A percentile compares a stretch with the other conserved stretches of the same genome.
Conservation (phyloP, 2,329 filamentous ascomycete species). For the Chaetomiaceae sp. region DNA sequence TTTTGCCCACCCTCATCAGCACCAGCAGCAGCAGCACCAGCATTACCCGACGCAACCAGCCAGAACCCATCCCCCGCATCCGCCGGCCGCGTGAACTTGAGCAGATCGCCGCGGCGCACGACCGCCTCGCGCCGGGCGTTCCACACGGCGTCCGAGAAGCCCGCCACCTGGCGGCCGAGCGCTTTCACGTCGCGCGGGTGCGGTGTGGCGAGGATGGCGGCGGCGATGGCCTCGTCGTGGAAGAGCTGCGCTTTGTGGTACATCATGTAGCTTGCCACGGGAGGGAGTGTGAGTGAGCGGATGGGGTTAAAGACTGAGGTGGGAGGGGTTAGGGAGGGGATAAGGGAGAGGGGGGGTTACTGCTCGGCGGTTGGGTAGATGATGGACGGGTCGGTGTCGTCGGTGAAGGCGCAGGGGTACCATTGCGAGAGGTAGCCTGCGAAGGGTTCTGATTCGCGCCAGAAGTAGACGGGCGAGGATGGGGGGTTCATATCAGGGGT, state of each 20-base stretch:
- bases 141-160: slow-evolving; percentile 50
- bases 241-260: slow-evolving; percentile 48
- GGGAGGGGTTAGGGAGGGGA: no score
- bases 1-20: no score
- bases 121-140: slow-evolving; percentile 43
- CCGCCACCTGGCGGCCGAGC: slow-evolving; percentile 49
- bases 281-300: background rate
- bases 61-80: slow-evolving; percentile 25
- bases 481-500: background rate
- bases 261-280: slow-evolving; percentile 43
- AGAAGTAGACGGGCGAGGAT: slow-evolving; percentile 37
- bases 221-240: slow-evolving; percentile 37
- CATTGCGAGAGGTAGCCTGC: slow-evolving; percentile 59
- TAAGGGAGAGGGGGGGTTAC: slow-evolving; percentile 27
- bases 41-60: background rate
- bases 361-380: slow-evolving; percentile 48
- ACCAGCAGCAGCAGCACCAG: no score
- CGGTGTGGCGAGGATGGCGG: slow-evolving; percentile 41
- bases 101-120: slow-evolving; percentile 50
- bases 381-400: slow-evolving; percentile 28
- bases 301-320: background rate
- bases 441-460: slow-evolving; percentile 39
- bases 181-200: slow-evolving; percentile 44
- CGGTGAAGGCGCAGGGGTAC: slow-evolving; percentile 47
- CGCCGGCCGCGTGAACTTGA: slow-evolving; percentile 51